Conservation (phyloP, 129 eudicot species). For the Cynara cardunculus region DNA sequence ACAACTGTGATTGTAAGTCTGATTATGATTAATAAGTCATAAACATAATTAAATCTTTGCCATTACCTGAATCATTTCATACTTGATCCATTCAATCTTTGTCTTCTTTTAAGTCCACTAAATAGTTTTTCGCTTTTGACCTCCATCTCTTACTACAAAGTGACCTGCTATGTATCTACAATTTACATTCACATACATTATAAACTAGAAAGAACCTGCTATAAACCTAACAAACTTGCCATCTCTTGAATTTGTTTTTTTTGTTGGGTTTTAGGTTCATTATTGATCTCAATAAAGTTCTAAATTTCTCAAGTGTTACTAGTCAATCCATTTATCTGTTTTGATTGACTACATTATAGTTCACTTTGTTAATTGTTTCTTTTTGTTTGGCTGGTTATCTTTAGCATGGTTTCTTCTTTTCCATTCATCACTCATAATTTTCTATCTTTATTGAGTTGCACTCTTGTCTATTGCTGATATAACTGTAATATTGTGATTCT, state of each 20-base stretch:
- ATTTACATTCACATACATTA: not conserved
- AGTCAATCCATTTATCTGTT: not conserved
- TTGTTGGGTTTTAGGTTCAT: not conserved
- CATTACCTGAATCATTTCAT: too few species aligned
- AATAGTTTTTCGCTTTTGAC: not conserved
- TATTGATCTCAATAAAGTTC: not conserved
- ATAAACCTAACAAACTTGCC: not conserved
- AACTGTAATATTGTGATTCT: slow-evolving; percentile 15
- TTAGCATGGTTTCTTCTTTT: not conserved
- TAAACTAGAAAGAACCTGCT: not conserved
- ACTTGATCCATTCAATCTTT: not conserved
- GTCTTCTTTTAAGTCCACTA: not conserved
- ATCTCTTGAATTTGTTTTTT: not conserved
- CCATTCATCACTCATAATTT: not conserved
- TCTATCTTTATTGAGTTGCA: too few species aligned
- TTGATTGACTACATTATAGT: not conserved
- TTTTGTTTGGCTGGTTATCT: slow-evolving; percentile 1
- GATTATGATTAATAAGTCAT: not conserved
- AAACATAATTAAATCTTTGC: not conserved
- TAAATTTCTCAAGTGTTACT: not conserved
- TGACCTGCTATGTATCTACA: not conserved
- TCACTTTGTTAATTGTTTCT: not conserved
- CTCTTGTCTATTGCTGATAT: too few species aligned
- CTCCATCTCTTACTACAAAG: not conserved
- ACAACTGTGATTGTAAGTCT: slow-evolving; percentile 83